Evolutionary conservation across 192 early-diverging fungal species (phyloP).

Genomic region (Coemansia reversa): DNA sequence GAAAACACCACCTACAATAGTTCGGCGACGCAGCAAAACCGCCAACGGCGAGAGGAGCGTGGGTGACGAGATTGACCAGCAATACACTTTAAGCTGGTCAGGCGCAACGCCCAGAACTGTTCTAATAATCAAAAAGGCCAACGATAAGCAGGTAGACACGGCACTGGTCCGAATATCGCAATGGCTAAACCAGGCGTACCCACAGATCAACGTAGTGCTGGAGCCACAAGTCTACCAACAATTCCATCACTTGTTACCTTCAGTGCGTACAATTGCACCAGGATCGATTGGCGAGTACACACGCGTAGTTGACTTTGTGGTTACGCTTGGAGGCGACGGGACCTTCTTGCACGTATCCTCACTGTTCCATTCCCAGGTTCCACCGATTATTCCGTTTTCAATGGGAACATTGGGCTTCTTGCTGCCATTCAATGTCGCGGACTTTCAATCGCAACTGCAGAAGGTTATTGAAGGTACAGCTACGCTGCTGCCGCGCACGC

Average conservation of each 20-base stretch:
- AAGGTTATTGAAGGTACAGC: conserved; percentile 65
- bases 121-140: conserved; percentile 79
- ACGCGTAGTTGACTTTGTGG: conserved; percentile 74
- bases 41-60: neutral
- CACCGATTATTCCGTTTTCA: conserved; percentile 92
- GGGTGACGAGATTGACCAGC: conserved; percentile 31
- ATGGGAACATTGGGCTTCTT: conserved; percentile 90
- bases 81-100: conserved; percentile 21
- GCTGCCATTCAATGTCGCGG: conserved; percentile 75
- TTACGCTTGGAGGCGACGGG: conserved; percentile 94
- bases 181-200: conserved; percentile 69
- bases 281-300: conserved; percentile 60
- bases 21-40: conserved; percentile 1
- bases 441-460: conserved; percentile 61
- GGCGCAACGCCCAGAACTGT: conserved; percentile 64
- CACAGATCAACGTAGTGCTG: conserved; percentile 68
- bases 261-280: conserved; percentile 27
- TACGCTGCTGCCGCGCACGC: conserved; percentile 75
- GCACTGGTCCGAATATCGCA: conserved; percentile 67
- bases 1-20: conserved; percentile 32
- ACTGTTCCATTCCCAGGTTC: conserved; percentile 70
- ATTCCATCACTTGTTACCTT: conserved; percentile 43
- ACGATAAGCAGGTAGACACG: conserved; percentile 62
- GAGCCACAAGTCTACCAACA: conserved; percentile 64
- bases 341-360: conserved; percentile 86